Conservation (phyloP, 2,329 filamentous ascomycete species). For the Tolypocladium tundrense region DNA sequence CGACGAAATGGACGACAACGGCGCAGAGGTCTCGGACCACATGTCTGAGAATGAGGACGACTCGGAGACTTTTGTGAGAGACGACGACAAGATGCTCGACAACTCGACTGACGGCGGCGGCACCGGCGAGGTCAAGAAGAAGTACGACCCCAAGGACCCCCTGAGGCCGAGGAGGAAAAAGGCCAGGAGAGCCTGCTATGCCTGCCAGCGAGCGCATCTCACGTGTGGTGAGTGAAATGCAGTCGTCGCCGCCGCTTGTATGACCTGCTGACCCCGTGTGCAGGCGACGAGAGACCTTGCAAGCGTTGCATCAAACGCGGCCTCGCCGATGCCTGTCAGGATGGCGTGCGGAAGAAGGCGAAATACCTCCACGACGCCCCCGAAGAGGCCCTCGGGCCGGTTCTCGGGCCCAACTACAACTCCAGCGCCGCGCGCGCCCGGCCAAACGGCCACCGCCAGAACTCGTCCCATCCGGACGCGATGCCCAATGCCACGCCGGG, state of each 20-base stretch:
- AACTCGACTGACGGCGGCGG: conserved; percentile 31
- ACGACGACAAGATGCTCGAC: conserved; percentile 44
- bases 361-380: conserved; percentile 98
- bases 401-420: conserved; percentile 63
- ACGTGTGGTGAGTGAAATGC: conserved; percentile 75
- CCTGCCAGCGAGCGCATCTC: conserved; percentile 92
- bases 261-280: conserved; percentile 14
- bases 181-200: conserved; percentile 88
- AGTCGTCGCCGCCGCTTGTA: neutral
- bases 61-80: conserved; percentile 33
- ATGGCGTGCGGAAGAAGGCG: conserved; percentile 95
- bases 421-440: conserved; percentile 38
- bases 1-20: conserved; percentile 41
- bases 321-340: conserved; percentile 82
- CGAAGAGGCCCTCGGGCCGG: conserved; percentile 78
- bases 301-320: conserved; percentile 89
- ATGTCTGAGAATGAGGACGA: conserved; percentile 52
- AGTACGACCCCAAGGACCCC: conserved; percentile 79
- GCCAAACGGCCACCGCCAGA: conserved; percentile 35
- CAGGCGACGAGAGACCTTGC: conserved; percentile 92
- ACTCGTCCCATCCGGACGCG: conserved; percentile 36
- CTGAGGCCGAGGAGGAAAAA: conserved; percentile 87
- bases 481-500: conserved; percentile 26
- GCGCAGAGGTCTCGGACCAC: conserved; percentile 45
- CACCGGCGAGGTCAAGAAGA: conserved; percentile 50